Evolutionary conservation across 2,329 filamentous ascomycete genomes (phyloP).

Genomic region (Delphinella strobiligena): DNA sequence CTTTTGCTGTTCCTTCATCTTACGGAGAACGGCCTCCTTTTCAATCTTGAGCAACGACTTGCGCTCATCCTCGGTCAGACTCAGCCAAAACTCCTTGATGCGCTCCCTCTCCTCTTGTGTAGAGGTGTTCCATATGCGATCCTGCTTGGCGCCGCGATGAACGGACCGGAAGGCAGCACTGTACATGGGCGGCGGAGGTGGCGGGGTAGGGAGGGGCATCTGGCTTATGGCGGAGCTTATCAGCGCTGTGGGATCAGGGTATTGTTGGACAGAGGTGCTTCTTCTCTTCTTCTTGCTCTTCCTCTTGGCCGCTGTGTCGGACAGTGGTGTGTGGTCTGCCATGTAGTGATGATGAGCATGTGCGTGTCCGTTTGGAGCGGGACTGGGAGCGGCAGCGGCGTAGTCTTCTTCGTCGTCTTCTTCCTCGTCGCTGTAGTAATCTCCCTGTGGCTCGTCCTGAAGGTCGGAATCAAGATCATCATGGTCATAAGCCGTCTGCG

Average conservation of each 20-base stretch:
- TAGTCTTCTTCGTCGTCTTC: constrained; percentile 4
- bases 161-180: constrained; percentile 29
- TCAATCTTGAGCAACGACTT: constrained; percentile 95
- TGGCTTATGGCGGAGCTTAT: constrained; percentile 8
- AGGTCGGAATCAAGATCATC: constrained; percentile 34
- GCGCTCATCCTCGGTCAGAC: constrained; percentile 83
- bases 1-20: constrained; percentile 99
- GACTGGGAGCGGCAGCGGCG: constrained; percentile 12
- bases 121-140: constrained; percentile 96
- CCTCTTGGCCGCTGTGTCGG: constrained; percentile 5
- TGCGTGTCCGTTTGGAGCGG: constrained; percentile 29
- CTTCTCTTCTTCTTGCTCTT: constrained; percentile 12
- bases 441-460: constrained; percentile 21
- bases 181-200: constrained; percentile 31
- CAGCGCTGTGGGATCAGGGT: constrained; percentile 1
- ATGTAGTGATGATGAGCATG: constrained; percentile 2
- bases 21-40: constrained; percentile 92
- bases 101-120: constrained; percentile 89
- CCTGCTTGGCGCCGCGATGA: constrained; percentile 37
- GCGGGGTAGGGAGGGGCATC: constrained; percentile 27
- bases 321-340: constrained; percentile 1
- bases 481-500: not conserved
- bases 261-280: not conserved
- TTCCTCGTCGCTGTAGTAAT: constrained; percentile 14
- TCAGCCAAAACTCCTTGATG: constrained; percentile 97